A percentile compares a stretch with the other conserved stretches of the same genome.
These are phyloP conservation scores for Camellia sinensis DNA, from an alignment of 148 eudicot genomes.

Conservation along the genomic window DNA sequence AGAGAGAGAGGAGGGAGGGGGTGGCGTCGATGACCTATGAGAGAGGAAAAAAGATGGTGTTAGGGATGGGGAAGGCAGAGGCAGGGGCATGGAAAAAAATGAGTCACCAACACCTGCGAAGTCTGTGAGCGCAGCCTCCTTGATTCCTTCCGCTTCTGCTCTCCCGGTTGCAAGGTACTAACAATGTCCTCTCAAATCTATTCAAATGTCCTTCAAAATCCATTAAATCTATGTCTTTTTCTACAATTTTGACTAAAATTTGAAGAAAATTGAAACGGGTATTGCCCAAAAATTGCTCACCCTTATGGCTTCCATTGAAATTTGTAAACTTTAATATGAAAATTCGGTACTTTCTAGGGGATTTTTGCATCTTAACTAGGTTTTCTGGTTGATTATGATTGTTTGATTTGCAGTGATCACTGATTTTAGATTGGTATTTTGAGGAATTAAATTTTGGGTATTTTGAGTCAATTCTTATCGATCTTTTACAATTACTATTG, in stretches of 20 bases:
- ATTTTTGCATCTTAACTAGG: too few species aligned
- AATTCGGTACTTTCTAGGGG: too few species aligned
- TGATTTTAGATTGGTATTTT: not conserved
- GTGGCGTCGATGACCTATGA: too few species aligned
- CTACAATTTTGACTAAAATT: not conserved
- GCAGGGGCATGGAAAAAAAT: constrained; percentile 25
- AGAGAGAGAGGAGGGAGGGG: too few species aligned
- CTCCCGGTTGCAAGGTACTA: constrained; percentile 82
- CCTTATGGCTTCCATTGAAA: not conserved
- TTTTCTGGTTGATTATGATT: not conserved
- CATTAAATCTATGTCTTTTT: not conserved
- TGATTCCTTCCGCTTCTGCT: constrained; percentile 80
- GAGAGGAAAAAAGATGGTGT: too few species aligned
- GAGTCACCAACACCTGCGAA: constrained; percentile 75
- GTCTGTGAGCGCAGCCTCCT: constrained; percentile 81
- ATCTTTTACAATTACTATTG: not conserved
- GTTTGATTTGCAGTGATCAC: not conserved
- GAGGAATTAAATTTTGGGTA: not conserved
- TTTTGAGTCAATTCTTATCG: not conserved
- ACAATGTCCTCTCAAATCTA: too few species aligned
- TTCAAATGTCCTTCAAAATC: not conserved
- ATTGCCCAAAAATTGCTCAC: not conserved
- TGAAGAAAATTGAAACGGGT: constrained; percentile 1
- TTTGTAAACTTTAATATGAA: not conserved
- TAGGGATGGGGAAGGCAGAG: too few species aligned